A percentile compares a stretch with the other conserved stretches of the same genome.
Conservation (phyloP, 2,329 filamentous ascomycete genomes). For the Leptographium wingfieldii region DNA sequence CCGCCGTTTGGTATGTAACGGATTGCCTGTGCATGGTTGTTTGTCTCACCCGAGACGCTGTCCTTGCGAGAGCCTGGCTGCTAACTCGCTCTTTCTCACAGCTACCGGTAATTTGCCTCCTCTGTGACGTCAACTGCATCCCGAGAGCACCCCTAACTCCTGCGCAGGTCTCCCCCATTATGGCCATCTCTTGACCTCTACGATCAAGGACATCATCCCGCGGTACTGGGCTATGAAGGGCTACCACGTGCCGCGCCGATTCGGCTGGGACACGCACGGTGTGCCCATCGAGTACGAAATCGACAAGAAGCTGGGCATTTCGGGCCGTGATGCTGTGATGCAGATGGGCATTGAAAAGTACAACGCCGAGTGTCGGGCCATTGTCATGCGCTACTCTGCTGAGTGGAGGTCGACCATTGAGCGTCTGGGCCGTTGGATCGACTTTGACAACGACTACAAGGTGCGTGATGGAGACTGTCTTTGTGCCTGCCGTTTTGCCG, state of each 20-base stretch:
- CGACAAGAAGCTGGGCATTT: conserved; percentile 87
- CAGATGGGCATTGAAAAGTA: conserved; percentile 81
- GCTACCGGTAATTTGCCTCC: conserved; percentile 1
- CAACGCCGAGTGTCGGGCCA: conserved; percentile 81
- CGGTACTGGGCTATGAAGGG: conserved; percentile 74
- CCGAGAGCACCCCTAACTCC: conserved; percentile 3
- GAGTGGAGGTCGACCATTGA: conserved; percentile 88
- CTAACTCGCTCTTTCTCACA: not conserved
- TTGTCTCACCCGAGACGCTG: not conserved
- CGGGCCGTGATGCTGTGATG: conserved; percentile 69
- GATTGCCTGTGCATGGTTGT: not conserved
- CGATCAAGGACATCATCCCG: conserved; percentile 94
- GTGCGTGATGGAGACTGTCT: conserved; percentile 24
- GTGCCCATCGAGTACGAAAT: conserved; percentile 95
- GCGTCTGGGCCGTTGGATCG: conserved; percentile 85
- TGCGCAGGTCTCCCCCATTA: conserved; percentile 33
- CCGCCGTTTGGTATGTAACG: conserved; percentile 49
- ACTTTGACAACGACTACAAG: conserved; percentile 97
- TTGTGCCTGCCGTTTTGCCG: not conserved
- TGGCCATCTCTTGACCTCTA: conserved; percentile 72
- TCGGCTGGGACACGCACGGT: conserved; percentile 92
- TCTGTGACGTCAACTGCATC: not conserved
- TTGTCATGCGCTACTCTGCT: conserved; percentile 79
- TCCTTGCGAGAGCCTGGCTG: not conserved
- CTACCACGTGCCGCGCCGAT: conserved; percentile 79